Base-by-base conservation (phyloP, 257 asterid species). In the Avicennia marina region DNA sequence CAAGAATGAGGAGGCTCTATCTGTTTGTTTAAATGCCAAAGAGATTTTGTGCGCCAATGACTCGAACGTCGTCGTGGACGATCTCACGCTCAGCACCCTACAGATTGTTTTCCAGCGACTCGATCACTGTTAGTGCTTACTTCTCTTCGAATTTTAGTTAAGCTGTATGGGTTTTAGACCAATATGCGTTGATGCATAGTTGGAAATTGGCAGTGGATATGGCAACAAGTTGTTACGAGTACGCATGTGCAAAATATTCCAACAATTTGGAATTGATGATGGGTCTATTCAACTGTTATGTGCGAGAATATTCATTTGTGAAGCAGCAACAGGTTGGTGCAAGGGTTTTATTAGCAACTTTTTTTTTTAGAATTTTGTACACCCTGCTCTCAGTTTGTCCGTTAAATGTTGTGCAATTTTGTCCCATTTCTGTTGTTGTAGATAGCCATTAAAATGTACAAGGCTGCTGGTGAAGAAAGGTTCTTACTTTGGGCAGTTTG, bases 401-500 rank as follows among this genome's bases (percentile, higher is more conserved):
- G 6, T 43, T 40, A 36, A 32, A 15, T 65, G 11, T 34, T 26
- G 18, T 41, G 53, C 20, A 24, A 50, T 52, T 41, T 50, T 8
- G 12, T 40, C 6, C 44, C 11, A 56, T 56, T 39, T 48, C 13
- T 51, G 49, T 60, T 66, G 20, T 51, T 20, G 55, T 77, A 93
- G 97, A 84, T 72, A 71, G 99, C 99, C 60, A 93, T 93, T 56
- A 93, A 89, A 66, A 80, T 89, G 96, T 93, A 93, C 82, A 93
- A 89, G 81, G 67, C 75, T 76, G 80, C 68, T 58, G 83, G 88
- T 48, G 96, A 89, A 77, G 99, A 93, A 72, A 77, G 94, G 80
- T 93, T 86, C 78, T 74, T 89, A 72, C 94, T 86, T 2, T 93
- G 99, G 99, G 96, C 97, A 2, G 96, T 86, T 73, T 89, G 97